phyloP scores from a whole-genome alignment of 1,139 yeast genomes.

The Lodderomyces margitis region DNA sequence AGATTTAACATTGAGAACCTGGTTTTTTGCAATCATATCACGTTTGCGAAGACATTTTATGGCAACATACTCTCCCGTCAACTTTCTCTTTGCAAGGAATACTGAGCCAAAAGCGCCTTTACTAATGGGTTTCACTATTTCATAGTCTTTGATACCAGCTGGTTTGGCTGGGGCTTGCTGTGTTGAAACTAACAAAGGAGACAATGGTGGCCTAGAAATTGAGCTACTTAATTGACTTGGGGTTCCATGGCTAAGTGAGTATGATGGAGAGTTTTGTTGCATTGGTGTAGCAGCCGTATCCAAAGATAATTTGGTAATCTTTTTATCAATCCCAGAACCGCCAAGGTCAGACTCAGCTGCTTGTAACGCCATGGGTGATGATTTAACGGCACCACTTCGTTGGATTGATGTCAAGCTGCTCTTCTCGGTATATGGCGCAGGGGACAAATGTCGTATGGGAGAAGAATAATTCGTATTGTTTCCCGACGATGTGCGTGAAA shows the following conservation, averaged over 20 bases:
- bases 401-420: constrained; percentile 57
- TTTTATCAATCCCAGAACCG: constrained; percentile 9
- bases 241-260: constrained; percentile 9
- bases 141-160: constrained; percentile 86
- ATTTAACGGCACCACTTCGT: constrained; percentile 30
- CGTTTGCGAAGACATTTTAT: constrained; percentile 91
- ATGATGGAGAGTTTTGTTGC: constrained; percentile 2
- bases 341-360: constrained; percentile 8
- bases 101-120: constrained; percentile 98
- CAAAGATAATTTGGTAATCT: constrained; percentile 17
- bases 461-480: constrained; percentile 41
- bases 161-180: constrained; percentile 51
- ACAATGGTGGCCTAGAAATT: constrained; percentile 58
- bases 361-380: constrained; percentile 16
- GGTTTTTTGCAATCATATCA: constrained; percentile 97
- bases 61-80: constrained; percentile 94
- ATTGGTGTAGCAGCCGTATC: constrained; percentile 7
- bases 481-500: constrained; percentile 18
- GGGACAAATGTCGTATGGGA: constrained; percentile 56
- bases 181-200: constrained; percentile 75
- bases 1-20: constrained; percentile 88
- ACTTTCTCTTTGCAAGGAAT: constrained; percentile 73
- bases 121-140: constrained; percentile 86
- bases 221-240: constrained; percentile 17
- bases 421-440: constrained; percentile 47